Evolutionary conservation across 345 rosid genomes (phyloP).

Genomic region (Mallotus nudiflorus): DNA sequence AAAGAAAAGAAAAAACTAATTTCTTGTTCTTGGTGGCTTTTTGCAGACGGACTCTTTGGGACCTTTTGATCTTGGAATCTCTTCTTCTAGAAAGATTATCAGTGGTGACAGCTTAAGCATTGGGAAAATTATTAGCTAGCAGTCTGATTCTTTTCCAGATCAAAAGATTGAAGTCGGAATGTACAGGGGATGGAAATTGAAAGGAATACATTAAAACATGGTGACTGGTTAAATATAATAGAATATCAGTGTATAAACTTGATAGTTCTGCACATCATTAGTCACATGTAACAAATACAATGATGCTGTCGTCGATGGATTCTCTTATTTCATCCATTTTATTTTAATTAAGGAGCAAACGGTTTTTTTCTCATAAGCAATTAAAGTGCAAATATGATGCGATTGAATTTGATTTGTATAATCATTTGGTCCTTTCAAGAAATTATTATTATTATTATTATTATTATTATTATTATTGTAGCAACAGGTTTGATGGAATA

Average conservation of each 20-base stretch:
- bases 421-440: too few species aligned
- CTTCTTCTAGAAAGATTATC: constrained; percentile 52
- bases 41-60: constrained; percentile 78
- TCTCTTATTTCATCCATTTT: not conserved
- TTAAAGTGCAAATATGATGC: too few species aligned
- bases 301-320: not conserved
- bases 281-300: not conserved
- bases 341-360: not conserved
- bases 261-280: too few species aligned
- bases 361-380: not conserved
- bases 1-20: not conserved
- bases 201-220: not conserved
- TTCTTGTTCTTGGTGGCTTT: constrained; percentile 2
- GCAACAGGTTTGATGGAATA: too few species aligned
- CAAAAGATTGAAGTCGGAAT: constrained; percentile 5
- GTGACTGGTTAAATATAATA: not conserved
- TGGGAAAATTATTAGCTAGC: constrained; percentile 35
- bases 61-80: constrained; percentile 77
- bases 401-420: too few species aligned
- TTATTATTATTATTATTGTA: too few species aligned
- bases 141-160: not conserved
- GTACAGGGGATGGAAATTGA: constrained; percentile 9
- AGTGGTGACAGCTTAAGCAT: constrained; percentile 45
- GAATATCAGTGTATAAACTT: not conserved
- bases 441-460: too few species aligned